Base-by-base conservation (phyloP, 2,329 filamentous ascomycete species). In the Periglandula ipomoeae region DNA sequence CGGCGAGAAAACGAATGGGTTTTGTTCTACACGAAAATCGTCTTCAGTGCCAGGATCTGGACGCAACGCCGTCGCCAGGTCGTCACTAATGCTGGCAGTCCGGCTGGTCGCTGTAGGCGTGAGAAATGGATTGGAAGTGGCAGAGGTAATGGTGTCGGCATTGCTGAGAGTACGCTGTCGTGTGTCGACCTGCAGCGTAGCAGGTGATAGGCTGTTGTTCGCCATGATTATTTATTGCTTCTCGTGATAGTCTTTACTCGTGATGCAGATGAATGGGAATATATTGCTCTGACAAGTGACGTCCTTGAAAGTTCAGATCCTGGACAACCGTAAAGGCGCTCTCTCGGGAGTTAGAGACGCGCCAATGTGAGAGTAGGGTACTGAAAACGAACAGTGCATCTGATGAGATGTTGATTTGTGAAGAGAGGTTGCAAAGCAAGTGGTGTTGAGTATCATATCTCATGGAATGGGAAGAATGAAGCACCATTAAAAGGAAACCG, bases 1-100 rank as follows among this genome's bases (percentile, higher is more conserved):
- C 1, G 85, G 85, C 3, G 81, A 82, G 61, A 87, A 94, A n/a
- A 87, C 88, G 60, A 94, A 95, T 3, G 82, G 83, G 63, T 90
- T 94, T 60, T 87, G 71, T 5, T 83, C 74, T 15, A 90, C 81
- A 39, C 78, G 59, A 57, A 87, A 91, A 53, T 87, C 82, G 17
- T 70, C 75, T 64, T 89, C 85, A 1, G 79, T 84, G 6, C 83
- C 84, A 1, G 81, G 84, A 59, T 90, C 85, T 0, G 86, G 82
- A 19, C 71, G 74, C 10, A 87, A 67, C 0, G 84, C 81, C 50
- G 84, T 78, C 52, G 80, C 69, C 7, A 52, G 46, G 26, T 61
- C 60, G 15, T 59, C 53, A 27, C 49, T 49, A 17, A 55, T 42
- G 24, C 54, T 55, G 10, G 55, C 49, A 3, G 53, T 51, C 7